Evolutionary conservation across 495 filamentous ascomycete genomes (phyloP), one percentile per base, ranked within the genome.

Genomic region (Evernia prunastri): DNA sequence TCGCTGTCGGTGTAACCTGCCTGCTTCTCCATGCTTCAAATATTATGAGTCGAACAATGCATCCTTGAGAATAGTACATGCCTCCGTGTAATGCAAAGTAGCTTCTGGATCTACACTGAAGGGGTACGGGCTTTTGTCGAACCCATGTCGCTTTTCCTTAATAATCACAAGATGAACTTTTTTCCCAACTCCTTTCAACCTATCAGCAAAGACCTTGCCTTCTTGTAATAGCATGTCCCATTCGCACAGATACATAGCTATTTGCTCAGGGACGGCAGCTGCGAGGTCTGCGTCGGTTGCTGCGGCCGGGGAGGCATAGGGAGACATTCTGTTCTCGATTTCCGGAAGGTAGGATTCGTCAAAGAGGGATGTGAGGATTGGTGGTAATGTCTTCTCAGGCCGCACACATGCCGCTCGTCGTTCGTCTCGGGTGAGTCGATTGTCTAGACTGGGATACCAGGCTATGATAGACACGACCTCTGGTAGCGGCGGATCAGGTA

Each of bases 221-320:
- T 97, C 93, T 4, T 81, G 81, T 43, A 91, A 77, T 31, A 97
- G 74, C 89, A 96, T 94, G 70, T 96, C 92, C 84, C 87, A 95
- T 74, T 96, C 92, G 74, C 91, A 96, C 15, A 89, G 86, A 66
- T 86, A 89, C 53, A 97, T 68, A 31, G 84, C 80, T n/a, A 91
- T 81, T 51, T 89, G 81, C 12, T 81, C 74, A 0, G 89, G 88
- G 17, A 90, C 73, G 8, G 73, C 78, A 9, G 74, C 75, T 33
- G 56, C 51, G 15, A 90, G 72, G 47, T 82, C 73, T 37, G 78
- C 72, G 47, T 82, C 78, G 0, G 80, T 74, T 20, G 88, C 88
- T 1, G 82, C 80, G 12, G 83, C 85, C 0, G 88, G 88, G 20
- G 80, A 84, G 0, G 88, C 81, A 71, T 80, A 88, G 12, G 86